phyloP scores from a whole-genome alignment of 805 yeast species.

The Schwanniomyces vanrijiae region DNA sequence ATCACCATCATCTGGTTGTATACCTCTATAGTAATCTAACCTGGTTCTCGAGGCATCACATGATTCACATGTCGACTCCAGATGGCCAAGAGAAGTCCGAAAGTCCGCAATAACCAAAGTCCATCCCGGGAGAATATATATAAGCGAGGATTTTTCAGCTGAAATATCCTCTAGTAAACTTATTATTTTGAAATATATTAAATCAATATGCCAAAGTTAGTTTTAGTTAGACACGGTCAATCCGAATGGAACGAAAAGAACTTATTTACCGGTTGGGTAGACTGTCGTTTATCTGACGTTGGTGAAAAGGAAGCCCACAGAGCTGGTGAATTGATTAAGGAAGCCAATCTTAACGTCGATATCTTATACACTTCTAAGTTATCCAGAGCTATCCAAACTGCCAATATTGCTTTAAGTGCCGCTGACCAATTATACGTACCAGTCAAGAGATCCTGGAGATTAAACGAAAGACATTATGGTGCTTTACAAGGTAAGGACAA shows the following conservation, averaged over 20 bases:
- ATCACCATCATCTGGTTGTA: too few relatives aligned
- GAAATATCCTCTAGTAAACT: background rate
- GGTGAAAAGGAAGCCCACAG: conserved; percentile 90
- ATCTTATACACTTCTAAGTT: conserved; percentile 87
- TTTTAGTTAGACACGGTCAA: conserved; percentile 98
- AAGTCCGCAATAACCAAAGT: conserved; percentile 7
- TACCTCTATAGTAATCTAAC: too few relatives aligned
- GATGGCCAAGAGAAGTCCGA: conserved; percentile 11
- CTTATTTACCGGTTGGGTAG: conserved; percentile 99
- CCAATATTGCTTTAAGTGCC: conserved; percentile 85
- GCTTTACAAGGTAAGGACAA: conserved; percentile 98
- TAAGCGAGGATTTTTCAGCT: background rate
- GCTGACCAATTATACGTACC: conserved; percentile 92
- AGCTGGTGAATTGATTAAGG: conserved; percentile 91
- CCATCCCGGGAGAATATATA: conserved; percentile 3
- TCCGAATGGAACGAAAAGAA: conserved; percentile 98
- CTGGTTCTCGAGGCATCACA: background rate
- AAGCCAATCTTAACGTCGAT: conserved; percentile 82
- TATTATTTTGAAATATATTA: background rate
- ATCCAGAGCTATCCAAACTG: conserved; percentile 95
- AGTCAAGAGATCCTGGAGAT: conserved; percentile 94
- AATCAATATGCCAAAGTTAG: conserved; percentile 56
- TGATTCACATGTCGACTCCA: background rate
- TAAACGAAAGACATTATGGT: conserved; percentile 99
- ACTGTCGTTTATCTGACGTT: conserved; percentile 76